Evolutionary conservation across 768 basidiomycete genomes (phyloP).

Genomic region (Arthromyces matolae): DNA sequence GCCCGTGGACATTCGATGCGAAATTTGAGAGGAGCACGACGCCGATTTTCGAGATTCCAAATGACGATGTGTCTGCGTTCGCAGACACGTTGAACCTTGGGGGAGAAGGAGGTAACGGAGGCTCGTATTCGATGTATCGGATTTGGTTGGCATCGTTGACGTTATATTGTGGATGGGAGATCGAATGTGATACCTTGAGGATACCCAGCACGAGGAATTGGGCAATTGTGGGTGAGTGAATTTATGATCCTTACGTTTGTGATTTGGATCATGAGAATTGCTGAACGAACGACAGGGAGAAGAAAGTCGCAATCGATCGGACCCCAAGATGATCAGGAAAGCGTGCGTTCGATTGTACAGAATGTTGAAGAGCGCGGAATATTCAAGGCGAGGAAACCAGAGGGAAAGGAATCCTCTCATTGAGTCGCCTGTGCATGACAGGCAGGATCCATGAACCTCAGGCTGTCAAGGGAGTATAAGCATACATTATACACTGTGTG

Average conservation of each 20-base stretch:
- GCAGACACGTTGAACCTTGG: conserved; percentile 53
- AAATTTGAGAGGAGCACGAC: conserved; percentile 53
- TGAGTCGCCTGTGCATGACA: too few species aligned
- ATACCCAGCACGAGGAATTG: conserved; percentile 95
- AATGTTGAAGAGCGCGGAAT: conserved; percentile 57
- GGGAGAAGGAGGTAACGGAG: conserved; percentile 54
- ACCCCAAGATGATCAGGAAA: conserved; percentile 32
- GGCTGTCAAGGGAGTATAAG: too few species aligned
- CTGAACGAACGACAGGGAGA: conserved; percentile 13
- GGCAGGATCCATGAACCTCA: too few species aligned
- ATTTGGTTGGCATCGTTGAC: conserved; percentile 81
- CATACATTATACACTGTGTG: too few species aligned
- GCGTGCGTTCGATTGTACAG: conserved; percentile 51
- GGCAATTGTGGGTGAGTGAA: conserved; percentile 82
- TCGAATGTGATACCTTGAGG: conserved; percentile 81
- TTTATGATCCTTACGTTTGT: too few species aligned
- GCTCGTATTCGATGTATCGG: conserved; percentile 79
- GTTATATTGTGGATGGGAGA: conserved; percentile 74
- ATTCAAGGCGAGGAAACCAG: conserved; percentile 71
- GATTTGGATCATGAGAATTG: background rate
- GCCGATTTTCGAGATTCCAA: conserved; percentile 26
- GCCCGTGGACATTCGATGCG: conserved; percentile 76
- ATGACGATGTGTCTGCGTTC: conserved; percentile 22
- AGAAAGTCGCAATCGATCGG: conserved; percentile 26
- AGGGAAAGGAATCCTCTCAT: conserved; percentile 48